A percentile compares a stretch with the other conserved stretches of the same genome.
Conservation (phyloP, 148 eudicot genomes). For the Tetragonia tetragonoides region DNA sequence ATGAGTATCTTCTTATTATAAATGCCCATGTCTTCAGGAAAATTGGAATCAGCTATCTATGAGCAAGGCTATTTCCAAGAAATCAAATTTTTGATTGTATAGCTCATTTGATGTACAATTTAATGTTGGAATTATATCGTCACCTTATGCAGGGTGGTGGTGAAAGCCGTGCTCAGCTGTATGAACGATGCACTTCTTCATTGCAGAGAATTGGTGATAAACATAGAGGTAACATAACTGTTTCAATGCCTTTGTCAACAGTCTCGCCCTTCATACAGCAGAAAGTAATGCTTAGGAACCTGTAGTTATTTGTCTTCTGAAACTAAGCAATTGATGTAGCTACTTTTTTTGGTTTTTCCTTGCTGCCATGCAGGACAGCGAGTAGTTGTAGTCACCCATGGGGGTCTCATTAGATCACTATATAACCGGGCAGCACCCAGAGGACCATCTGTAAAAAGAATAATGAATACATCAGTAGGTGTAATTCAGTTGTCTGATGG, state of each 20-base stretch:
- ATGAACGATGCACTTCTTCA: constrained; percentile 35
- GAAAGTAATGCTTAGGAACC: neutral
- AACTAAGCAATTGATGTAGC: neutral
- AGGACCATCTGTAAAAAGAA: constrained; percentile 40
- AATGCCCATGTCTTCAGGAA: no score
- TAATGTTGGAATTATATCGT: neutral
- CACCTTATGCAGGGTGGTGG: constrained; percentile 44
- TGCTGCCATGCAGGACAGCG: constrained; percentile 61
- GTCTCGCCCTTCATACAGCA: neutral
- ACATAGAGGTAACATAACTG: constrained; percentile 51
- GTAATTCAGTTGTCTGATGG: constrained; percentile 54
- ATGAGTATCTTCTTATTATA: no score
- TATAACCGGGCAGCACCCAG: constrained; percentile 48
- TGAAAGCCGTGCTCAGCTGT: constrained; percentile 4
- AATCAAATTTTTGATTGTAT: neutral
- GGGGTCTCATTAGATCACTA: constrained; percentile 73
- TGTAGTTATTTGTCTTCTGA: neutral
- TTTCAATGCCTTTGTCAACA: neutral
- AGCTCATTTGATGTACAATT: neutral
- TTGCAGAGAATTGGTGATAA: constrained; percentile 62
- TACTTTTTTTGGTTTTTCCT: neutral
- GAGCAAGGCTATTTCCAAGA: no score
- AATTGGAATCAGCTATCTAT: no score
- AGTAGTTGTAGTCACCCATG: constrained; percentile 75
- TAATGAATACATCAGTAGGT: constrained; percentile 69